These are phyloP conservation scores for Anethum foeniculum DNA, from an alignment of 140 eudicot species.

Conservation along the genomic window DNA sequence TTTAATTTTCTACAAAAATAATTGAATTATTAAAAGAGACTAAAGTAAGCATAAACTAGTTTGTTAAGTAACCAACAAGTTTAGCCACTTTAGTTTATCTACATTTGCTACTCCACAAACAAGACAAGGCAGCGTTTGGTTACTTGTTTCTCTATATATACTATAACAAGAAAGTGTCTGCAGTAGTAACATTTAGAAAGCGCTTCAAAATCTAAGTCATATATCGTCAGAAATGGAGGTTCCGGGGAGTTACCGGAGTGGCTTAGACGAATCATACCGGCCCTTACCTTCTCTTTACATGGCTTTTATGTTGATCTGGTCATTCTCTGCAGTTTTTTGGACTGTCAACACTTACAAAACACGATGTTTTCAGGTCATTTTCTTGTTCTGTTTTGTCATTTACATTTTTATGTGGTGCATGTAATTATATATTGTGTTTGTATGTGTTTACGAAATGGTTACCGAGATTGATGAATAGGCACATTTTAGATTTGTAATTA, in stretches of 20 bases:
- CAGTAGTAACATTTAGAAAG: not conserved
- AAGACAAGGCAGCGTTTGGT: slow-evolving; percentile 8
- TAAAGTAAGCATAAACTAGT: not conserved
- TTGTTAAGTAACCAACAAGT: slow-evolving; percentile 4
- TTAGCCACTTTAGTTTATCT: slow-evolving; percentile 2
- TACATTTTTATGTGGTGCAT: not conserved
- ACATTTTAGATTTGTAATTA: not conserved
- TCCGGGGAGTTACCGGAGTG: slow-evolving; percentile 17
- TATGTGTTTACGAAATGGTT: not conserved
- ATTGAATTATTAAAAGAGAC: not conserved
- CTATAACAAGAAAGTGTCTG: not conserved
- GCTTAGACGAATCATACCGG: slow-evolving; percentile 56
- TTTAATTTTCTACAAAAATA: no score
- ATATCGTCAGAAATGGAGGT: slow-evolving; percentile 27
- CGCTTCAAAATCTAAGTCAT: not conserved
- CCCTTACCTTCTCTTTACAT: slow-evolving; percentile 67
- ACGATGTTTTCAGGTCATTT: slow-evolving; percentile 78
- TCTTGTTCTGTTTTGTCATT: not conserved
- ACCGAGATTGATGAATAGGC: not conserved
- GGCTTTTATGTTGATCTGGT: slow-evolving; percentile 64
- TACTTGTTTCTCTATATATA: not conserved
- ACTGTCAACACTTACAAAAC: slow-evolving; percentile 55
- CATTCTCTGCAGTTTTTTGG: slow-evolving; percentile 67
- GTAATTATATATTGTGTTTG: not conserved
- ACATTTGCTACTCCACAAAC: slow-evolving; percentile 9